Conservation (phyloP, 2,329 filamentous ascomycete genomes). For the Byssothecium circinans region DNA sequence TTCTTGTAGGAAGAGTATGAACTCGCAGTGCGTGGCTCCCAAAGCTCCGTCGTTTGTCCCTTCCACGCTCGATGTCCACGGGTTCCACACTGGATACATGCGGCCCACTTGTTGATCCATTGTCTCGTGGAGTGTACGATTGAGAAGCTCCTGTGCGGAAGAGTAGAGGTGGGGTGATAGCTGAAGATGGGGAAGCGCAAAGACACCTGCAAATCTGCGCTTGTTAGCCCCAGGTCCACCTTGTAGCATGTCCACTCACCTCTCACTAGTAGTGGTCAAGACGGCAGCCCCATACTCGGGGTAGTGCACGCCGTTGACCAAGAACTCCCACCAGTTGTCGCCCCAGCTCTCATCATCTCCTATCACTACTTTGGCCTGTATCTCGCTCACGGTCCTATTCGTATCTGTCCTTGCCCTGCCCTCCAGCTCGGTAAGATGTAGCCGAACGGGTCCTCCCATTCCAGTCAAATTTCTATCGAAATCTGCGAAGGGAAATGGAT, state of each 20-base stretch:
- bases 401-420: constrained; percentile 33
- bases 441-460: constrained; percentile 62
- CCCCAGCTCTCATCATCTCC: constrained; percentile 67
- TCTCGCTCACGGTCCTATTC: constrained; percentile 61
- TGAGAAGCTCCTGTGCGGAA: constrained; percentile 60
- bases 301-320: constrained; percentile 83
- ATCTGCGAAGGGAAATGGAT: constrained; percentile 66
- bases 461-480: constrained; percentile 85
- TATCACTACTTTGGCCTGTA: constrained; percentile 70
- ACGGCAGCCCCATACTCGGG: constrained; percentile 76
- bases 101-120: constrained; percentile 68
- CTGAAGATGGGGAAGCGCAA: constrained; percentile 81
- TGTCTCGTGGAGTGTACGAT: constrained; percentile 68
- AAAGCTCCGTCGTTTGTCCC: constrained; percentile 58
- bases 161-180: constrained; percentile 59
- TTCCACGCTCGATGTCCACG: constrained; percentile 74
- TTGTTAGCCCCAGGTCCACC: neutral
- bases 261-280: constrained; percentile 87
- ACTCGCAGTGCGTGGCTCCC: constrained; percentile 80
- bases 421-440: constrained; percentile 65
- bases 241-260: constrained; percentile 51
- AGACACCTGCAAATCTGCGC: constrained; percentile 72
- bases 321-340: constrained; percentile 77
- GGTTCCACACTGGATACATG: constrained; percentile 57
- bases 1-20: constrained; percentile 81